Percentiles rank a stretch among this genome's conserved stretches.
These are phyloP conservation scores for Xerocomus amazonicus DNA, from an alignment of 1,284 basidiomycete genomes.

Conservation along the genomic window DNA sequence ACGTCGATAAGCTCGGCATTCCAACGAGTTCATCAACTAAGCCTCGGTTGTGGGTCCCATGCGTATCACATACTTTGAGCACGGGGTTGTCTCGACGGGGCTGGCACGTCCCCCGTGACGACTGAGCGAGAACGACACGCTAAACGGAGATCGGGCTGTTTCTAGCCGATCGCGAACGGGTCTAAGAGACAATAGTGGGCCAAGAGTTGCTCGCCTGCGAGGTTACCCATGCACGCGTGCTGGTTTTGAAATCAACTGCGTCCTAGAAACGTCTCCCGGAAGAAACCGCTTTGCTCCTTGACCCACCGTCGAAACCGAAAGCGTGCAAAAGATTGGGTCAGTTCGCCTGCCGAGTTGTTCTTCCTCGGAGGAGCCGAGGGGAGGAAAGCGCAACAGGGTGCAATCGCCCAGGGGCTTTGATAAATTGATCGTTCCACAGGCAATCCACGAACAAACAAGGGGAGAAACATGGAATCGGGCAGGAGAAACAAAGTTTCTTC, in stretches of 20 bases:
- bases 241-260: slow-evolving; percentile 5
- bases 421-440: neutral
- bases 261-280: neutral
- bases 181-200: slow-evolving; percentile 50
- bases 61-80: neutral
- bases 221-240: neutral
- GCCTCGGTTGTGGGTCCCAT: neutral
- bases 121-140: slow-evolving; percentile 15
- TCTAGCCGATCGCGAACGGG: slow-evolving; percentile 33
- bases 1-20: slow-evolving; percentile 1
- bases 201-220: neutral
- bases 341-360: neutral
- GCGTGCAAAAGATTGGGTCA: neutral
- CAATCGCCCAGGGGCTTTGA: neutral
- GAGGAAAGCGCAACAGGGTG: neutral
- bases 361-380: neutral
- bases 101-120: neutral
- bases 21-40: neutral
- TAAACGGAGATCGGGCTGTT: slow-evolving; percentile 23
- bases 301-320: slow-evolving; percentile 3
- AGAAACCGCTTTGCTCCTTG: neutral
- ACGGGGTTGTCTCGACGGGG: neutral
- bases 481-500: neutral
- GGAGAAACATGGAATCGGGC: neutral
- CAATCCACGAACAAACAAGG: neutral